A percentile compares a stretch with the other conserved stretches of the same genome.
Conservation (phyloP, 139 green algal genomes). For the Chlamydomonas sp. region DNA sequence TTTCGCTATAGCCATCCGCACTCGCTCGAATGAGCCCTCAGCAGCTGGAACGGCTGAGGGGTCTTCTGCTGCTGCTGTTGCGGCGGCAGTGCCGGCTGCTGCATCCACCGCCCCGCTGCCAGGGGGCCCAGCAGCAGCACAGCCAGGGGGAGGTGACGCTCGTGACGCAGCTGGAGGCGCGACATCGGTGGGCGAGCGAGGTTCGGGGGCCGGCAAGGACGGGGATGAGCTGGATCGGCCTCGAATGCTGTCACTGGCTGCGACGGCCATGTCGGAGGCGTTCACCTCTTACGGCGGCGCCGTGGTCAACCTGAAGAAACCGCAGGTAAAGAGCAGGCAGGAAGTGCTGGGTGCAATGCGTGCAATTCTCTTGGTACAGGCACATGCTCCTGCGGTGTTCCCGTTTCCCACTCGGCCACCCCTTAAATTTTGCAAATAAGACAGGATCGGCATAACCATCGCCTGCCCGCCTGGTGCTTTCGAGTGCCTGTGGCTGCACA, state of each 20-base stretch:
- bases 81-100: background rate
- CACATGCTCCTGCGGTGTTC: background rate
- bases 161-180: no score
- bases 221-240: background rate
- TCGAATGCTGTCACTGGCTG: background rate
- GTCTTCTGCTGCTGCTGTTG: no score
- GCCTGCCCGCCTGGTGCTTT: no score
- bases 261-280: slow-evolving; percentile 1
- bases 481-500: no score
- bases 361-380: background rate
- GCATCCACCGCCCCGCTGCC: background rate
- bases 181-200: no score
- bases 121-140: no score
- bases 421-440: no score
- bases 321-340: slow-evolving; percentile 1
- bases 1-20: background rate
- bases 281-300: background rate
- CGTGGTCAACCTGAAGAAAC: slow-evolving; percentile 22
- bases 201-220: background rate
- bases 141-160: no score
- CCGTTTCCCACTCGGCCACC: background rate
- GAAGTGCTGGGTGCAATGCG: no score
- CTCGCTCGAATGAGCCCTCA: background rate
- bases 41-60: no score
- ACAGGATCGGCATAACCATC: no score